These are phyloP conservation scores for Tulasnella sp. DNA, from an alignment of 768 basidiomycete species.

Conservation along the genomic window DNA sequence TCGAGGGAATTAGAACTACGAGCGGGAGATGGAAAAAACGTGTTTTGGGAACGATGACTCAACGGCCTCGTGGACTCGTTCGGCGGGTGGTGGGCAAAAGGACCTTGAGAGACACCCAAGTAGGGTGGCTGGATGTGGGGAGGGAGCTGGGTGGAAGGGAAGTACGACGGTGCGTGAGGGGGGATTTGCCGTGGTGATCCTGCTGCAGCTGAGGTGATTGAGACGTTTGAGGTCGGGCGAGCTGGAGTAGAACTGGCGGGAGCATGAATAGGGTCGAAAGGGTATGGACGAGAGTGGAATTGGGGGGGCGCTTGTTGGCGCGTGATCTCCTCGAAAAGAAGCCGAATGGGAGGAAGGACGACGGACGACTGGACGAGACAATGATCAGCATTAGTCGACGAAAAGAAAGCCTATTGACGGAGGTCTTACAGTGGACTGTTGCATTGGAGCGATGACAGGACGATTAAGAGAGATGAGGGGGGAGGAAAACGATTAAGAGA, in stretches of 20 bases:
- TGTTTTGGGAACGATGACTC: neutral
- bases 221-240: neutral
- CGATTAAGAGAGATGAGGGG: neutral
- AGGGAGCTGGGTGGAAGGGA: neutral
- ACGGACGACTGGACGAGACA: neutral
- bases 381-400: neutral
- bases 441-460: neutral
- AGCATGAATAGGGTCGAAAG: neutral
- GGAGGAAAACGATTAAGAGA: neutral
- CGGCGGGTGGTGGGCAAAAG: neutral
- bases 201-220: neutral
- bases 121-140: neutral
- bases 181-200: neutral
- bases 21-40: neutral
- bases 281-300: neutral
- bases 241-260: neutral
- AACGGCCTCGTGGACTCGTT: neutral
- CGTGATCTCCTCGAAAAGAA: neutral
- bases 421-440: neutral
- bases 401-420: neutral
- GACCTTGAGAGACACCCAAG: neutral
- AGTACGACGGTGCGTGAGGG: neutral
- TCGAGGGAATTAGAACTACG: neutral
- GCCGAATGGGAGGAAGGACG: neutral
- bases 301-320: neutral